These are phyloP conservation scores for Chenopodium album DNA, from an alignment of 148 eudicot genomes.

Conservation along the genomic window DNA sequence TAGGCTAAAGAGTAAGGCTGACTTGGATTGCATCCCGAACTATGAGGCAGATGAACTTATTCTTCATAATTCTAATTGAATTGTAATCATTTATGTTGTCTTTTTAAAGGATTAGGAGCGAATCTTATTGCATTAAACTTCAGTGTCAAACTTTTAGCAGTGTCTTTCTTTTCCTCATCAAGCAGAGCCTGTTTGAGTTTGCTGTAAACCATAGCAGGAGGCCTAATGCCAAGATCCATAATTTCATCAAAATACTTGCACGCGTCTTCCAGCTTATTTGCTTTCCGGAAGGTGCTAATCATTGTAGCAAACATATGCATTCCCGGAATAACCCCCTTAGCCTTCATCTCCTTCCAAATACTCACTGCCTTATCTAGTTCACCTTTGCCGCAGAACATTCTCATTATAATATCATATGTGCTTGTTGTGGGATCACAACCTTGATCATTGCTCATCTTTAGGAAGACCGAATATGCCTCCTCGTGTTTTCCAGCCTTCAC, in stretches of 20 bases:
- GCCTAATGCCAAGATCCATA: conserved; percentile 80
- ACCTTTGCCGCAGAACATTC: conserved; percentile 75
- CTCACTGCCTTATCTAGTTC: conserved; percentile 51
- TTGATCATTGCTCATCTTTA: conserved; percentile 44
- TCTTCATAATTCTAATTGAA: background rate
- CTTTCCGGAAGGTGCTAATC: conserved; percentile 65
- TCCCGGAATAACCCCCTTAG: conserved; percentile 65
- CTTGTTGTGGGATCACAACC: conserved; percentile 62
- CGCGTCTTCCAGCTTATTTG: conserved; percentile 61
- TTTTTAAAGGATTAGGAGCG: conserved; percentile 20
- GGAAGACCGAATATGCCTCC: conserved; percentile 66
- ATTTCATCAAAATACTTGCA: conserved; percentile 65
- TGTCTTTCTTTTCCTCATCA: conserved; percentile 63
- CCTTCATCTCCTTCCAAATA: conserved; percentile 82
- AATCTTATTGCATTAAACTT: conserved; percentile 58
- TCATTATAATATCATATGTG: conserved; percentile 69
- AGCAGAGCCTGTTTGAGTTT: conserved; percentile 60
- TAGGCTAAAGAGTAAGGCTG: background rate
- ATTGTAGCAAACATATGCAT: conserved; percentile 73
- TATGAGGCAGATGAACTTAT: conserved; percentile 26
- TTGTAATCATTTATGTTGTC: background rate
- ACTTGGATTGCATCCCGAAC: background rate
- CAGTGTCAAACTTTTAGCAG: conserved; percentile 36
- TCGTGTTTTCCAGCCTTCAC: conserved; percentile 45
- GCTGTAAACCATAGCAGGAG: conserved; percentile 66